Conservation (phyloP, 1,284 basidiomycete species). For the Rhodofomes roseus region DNA sequence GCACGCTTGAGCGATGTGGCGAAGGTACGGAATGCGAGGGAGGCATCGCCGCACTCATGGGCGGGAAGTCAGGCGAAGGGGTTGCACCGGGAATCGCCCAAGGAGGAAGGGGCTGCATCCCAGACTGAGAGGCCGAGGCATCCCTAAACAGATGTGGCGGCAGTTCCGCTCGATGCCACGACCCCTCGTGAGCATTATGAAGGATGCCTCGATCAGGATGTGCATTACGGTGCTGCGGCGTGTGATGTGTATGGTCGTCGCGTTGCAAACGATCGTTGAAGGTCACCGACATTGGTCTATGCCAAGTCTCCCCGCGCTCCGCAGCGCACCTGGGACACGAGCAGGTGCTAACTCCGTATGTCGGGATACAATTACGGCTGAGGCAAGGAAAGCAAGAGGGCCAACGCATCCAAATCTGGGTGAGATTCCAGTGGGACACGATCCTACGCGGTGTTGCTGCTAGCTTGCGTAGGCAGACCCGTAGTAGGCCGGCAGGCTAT, state of each 20-base stretch:
- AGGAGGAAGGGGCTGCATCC: too few species aligned
- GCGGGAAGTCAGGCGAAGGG: too few species aligned
- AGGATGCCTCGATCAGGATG: not conserved
- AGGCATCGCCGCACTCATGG: too few species aligned
- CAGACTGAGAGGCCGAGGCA: too few species aligned
- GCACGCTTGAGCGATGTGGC: too few species aligned
- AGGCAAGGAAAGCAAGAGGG: not conserved
- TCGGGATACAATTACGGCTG: not conserved
- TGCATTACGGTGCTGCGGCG: not conserved
- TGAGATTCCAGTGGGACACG: too few species aligned
- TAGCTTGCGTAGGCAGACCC: not conserved
- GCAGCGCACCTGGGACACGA: not conserved
- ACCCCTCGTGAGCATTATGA: not conserved
- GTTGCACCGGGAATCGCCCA: too few species aligned
- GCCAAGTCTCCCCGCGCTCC: not conserved
- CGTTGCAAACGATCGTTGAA: not conserved
- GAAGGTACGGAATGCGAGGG: too few species aligned
- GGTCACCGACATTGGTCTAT: not conserved
- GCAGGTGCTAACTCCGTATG: not conserved
- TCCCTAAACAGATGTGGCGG: not conserved
- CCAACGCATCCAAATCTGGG: not conserved
- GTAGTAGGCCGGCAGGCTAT: not conserved
- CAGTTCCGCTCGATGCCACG: not conserved
- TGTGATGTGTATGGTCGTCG: not conserved
- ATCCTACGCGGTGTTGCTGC: not conserved